Evolutionary conservation across 371 early-diverging fungal species (phyloP), one percentile per base, ranked within the genome.

Genomic region (Dinochytrium kinnereticum): DNA sequence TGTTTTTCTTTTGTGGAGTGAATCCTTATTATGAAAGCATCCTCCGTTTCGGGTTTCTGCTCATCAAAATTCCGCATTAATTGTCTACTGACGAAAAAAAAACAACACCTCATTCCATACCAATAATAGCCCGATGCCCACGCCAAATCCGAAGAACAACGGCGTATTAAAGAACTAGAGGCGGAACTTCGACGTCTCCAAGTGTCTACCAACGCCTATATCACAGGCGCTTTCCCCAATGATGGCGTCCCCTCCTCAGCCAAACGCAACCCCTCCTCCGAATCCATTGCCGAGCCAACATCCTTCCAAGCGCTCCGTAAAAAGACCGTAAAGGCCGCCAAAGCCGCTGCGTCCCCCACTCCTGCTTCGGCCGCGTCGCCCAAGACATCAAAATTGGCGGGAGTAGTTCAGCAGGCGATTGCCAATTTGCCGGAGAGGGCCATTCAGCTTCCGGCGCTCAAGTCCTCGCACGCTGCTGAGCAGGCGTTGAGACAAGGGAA

Each of bases 391-490:
- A 31, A 61, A 15, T 36, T 61, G 13, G 61, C 61, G 19, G 36
- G 15, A 17, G 36, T 61, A 19, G 61, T 61, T 7, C 17, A 13
- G 3, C 34, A 28, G 44, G 66, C 66, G n/a, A 66, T 66, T 37
- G 66, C 44, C 5, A 66, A 40, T 28, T 10, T 66, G 2, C 66
- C 66, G n/a, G 49, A 66, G 10, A 39, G 66, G 33, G 5, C 66
- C 40, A 44, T 66, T 37, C 66, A 38, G 44, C 66, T 44, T 30
- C 66, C 66, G 10, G 36, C 66, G n/a, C 3, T 61, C 28, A 61
- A 37, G 3, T 61, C 61, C 13, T 10, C 61, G 5, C 30, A 61
- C 34, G 36, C 61, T 30, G 61, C 61, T 13, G 30, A 33, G 31
- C 13, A 34, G 61, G 36, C 61, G 57, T 7, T 55, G 7, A 15